Percentiles rank a stretch among this genome's conserved stretches.
phyloP scores from a whole-genome alignment of 2,329 filamentous ascomycete genomes.

The Fusarium tanahbumbuense region DNA sequence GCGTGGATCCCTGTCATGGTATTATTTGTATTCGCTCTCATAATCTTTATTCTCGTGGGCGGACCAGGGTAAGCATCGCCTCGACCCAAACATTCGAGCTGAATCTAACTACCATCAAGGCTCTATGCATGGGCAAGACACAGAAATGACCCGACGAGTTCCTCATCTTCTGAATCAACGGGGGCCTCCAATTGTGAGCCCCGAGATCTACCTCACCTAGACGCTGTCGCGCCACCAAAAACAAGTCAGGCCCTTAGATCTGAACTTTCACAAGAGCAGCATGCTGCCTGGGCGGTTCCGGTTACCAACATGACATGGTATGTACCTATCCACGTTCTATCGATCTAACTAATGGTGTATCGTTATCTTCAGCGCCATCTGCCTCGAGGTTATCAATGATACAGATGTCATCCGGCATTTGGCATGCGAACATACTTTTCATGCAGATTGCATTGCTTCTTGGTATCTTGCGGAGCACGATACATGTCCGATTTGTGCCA shows the following conservation, averaged over 20 bases:
- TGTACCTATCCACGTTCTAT: no score
- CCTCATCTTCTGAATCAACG: background rate
- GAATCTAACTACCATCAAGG: no score
- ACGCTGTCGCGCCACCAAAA: background rate
- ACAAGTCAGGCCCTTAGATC: background rate
- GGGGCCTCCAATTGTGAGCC: background rate
- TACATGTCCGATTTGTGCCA: background rate
- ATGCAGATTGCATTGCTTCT: background rate
- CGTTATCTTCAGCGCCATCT: background rate
- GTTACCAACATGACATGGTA: background rate
- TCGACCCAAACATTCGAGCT: no score
- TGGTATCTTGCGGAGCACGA: conserved; percentile 1
- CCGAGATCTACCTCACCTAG: background rate
- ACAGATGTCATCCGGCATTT: background rate
- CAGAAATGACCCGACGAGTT: background rate
- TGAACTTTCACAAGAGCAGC: background rate
- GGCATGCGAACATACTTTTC: background rate
- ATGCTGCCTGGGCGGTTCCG: background rate
- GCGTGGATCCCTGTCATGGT: no score
- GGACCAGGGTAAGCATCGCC: no score
- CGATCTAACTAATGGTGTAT: background rate
- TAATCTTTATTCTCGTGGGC: no score
- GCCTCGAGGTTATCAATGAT: background rate
- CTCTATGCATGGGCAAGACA: background rate
- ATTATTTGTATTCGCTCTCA: no score